phyloP scores from a whole-genome alignment of 441 rosid genomes.

The Erodium texanum region DNA sequence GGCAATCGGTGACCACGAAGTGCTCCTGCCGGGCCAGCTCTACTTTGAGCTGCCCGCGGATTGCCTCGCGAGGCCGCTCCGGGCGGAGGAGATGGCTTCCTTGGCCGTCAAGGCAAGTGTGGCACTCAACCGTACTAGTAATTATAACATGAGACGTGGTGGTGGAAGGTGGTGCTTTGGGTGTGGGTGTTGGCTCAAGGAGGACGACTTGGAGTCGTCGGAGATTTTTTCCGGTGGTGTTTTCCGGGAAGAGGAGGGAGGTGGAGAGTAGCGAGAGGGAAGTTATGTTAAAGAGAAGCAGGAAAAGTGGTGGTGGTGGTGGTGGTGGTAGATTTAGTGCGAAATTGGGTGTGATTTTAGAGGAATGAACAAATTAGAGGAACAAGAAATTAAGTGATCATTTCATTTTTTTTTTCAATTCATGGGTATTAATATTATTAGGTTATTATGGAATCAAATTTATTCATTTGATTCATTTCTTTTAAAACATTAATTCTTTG shows the following conservation, averaged over 20 bases:
- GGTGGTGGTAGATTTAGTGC: background rate
- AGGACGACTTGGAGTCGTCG: background rate
- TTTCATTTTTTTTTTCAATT: no score
- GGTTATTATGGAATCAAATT: no score
- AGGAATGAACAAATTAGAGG: background rate
- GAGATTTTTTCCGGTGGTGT: background rate
- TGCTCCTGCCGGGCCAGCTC: slow-evolving; percentile 37
- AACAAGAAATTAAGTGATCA: background rate
- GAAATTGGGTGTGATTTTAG: background rate
- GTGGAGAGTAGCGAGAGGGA: background rate
- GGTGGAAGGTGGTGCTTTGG: slow-evolving; percentile 5
- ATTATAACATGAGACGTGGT: background rate
- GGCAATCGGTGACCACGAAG: slow-evolving; percentile 29
- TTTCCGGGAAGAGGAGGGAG: background rate
- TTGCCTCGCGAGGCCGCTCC: slow-evolving; percentile 23
- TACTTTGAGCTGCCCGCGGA: slow-evolving; percentile 41
- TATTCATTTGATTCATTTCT: no score
- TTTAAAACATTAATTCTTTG: no score
- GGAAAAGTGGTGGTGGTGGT: background rate
- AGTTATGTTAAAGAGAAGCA: background rate
- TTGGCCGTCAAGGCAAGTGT: slow-evolving; percentile 45
- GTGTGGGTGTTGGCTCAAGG: slow-evolving; percentile 12
- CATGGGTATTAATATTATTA: no score
- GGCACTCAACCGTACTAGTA: slow-evolving; percentile 22
- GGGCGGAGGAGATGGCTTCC: slow-evolving; percentile 35